Percentiles rank a stretch among this genome's conserved stretches.
Evolutionary conservation across 208 protist species (phyloP).

Genomic region (Leishmania aethiopica): DNA sequence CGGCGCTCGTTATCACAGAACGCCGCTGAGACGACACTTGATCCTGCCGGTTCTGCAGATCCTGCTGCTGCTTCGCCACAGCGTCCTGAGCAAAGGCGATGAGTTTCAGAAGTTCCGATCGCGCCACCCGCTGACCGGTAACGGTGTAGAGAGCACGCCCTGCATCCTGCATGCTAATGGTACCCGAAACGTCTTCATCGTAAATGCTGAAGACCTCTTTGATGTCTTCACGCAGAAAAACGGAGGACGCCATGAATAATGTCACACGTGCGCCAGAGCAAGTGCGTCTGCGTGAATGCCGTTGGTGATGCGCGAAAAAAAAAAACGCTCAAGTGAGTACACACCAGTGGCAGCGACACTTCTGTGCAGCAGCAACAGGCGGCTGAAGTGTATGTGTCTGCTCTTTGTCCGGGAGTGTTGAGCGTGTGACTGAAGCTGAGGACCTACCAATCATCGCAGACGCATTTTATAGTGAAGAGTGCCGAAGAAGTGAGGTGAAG

Average conservation of each 20-base stretch:
- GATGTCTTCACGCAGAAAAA: slow-evolving; percentile 70
- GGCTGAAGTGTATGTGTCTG: neutral
- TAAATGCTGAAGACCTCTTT: slow-evolving; percentile 84
- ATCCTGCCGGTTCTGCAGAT: slow-evolving; percentile 8
- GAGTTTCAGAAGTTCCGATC: slow-evolving; percentile 58
- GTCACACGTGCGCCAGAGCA: neutral
- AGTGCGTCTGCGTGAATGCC: neutral
- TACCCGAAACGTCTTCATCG: slow-evolving; percentile 78
- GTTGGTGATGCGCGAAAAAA: neutral
- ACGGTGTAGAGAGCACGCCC: slow-evolving; percentile 75
- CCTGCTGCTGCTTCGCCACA: slow-evolving; percentile 31
- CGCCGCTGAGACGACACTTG: neutral
- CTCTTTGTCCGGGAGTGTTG: neutral
- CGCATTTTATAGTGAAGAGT: neutral
- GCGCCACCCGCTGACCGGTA: slow-evolving; percentile 65
- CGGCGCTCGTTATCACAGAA: neutral
- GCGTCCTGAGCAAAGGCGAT: slow-evolving; percentile 45
- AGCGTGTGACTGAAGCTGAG: neutral
- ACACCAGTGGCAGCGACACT: neutral
- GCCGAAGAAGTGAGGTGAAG: neutral
- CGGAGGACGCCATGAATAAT: neutral
- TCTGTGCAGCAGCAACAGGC: neutral
- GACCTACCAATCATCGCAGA: neutral
- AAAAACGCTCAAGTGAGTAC: neutral
- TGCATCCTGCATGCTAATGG: slow-evolving; percentile 68